Conservation (phyloP, 75 land plant species). For the Azolla pinnata region DNA sequence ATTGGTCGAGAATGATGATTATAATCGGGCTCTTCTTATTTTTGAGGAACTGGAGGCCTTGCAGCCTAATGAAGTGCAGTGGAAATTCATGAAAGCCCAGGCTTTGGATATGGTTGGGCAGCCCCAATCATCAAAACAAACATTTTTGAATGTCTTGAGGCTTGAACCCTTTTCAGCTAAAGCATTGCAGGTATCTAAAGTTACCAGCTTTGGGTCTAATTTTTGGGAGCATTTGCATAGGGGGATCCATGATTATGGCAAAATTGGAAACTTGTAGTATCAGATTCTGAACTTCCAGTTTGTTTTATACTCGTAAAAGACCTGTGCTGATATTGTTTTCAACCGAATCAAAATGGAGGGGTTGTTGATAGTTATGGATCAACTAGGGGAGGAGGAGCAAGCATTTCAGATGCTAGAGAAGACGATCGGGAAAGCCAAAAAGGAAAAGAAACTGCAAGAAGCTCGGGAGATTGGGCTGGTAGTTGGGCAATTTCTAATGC, state of each 20-base stretch:
- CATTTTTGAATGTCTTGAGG: background rate
- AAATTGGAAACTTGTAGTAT: too few species aligned
- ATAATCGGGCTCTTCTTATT: background rate
- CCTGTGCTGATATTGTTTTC: too few species aligned
- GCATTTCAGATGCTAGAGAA: background rate
- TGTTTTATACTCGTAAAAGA: too few species aligned
- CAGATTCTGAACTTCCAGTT: too few species aligned
- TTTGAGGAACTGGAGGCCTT: background rate
- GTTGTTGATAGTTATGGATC: background rate
- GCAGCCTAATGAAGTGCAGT: background rate
- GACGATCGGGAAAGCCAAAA: background rate
- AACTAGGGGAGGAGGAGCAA: background rate
- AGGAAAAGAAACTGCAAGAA: background rate
- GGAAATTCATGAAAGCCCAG: background rate
- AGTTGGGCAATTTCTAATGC: background rate
- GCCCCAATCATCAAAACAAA: background rate
- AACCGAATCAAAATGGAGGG: background rate
- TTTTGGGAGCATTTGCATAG: too few species aligned
- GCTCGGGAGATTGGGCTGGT: background rate
- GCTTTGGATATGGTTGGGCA: background rate
- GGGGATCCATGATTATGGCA: too few species aligned
- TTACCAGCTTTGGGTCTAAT: too few species aligned
- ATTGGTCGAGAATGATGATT: background rate
- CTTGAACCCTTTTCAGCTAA: background rate
- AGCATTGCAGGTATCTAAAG: constrained; percentile 3